A percentile compares a stretch with the other conserved stretches of the same genome.
These are phyloP conservation scores for Priceomyces carsonii DNA, from an alignment of 805 yeast species.

Conservation along the genomic window DNA sequence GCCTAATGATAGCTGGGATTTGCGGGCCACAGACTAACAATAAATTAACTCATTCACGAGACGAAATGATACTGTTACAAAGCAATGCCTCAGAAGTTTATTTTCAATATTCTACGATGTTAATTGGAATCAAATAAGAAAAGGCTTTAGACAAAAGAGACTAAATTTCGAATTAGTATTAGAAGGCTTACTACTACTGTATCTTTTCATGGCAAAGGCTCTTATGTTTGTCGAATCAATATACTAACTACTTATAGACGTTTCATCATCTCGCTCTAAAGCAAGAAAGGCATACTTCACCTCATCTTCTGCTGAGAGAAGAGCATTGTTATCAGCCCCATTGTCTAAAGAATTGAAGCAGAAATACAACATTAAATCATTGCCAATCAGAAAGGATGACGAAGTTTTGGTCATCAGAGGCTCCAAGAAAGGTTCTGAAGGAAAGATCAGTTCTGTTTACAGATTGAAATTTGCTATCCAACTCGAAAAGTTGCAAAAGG, in stretches of 20 bases:
- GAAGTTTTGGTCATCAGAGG: conserved; percentile 96
- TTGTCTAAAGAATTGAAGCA: conserved; percentile 98
- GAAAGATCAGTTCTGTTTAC: conserved; percentile 96
- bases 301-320: conserved; percentile 95
- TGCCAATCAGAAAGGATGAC: conserved; percentile 98
- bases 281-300: conserved; percentile 99
- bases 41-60: too few relatives aligned
- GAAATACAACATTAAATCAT: conserved; percentile 92
- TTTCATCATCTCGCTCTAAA: conserved; percentile 98
- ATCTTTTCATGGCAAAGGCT: too few relatives aligned
- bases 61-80: too few relatives aligned
- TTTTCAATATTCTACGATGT: too few relatives aligned
- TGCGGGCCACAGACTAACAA: too few relatives aligned
- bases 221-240: too few relatives aligned
- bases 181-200: too few relatives aligned
- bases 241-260: conserved; percentile 65
- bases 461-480: conserved; percentile 97
- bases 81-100: too few relatives aligned
- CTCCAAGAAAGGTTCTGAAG: conserved; percentile 99
- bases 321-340: conserved; percentile 96
- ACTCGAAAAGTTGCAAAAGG: conserved; percentile 95
- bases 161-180: too few relatives aligned
- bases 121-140: too few relatives aligned
- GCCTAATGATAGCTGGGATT: too few relatives aligned
- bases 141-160: too few relatives aligned